These are phyloP conservation scores for Aphanocladium album DNA, from an alignment of 2,329 filamentous ascomycete genomes.

Conservation along the genomic window DNA sequence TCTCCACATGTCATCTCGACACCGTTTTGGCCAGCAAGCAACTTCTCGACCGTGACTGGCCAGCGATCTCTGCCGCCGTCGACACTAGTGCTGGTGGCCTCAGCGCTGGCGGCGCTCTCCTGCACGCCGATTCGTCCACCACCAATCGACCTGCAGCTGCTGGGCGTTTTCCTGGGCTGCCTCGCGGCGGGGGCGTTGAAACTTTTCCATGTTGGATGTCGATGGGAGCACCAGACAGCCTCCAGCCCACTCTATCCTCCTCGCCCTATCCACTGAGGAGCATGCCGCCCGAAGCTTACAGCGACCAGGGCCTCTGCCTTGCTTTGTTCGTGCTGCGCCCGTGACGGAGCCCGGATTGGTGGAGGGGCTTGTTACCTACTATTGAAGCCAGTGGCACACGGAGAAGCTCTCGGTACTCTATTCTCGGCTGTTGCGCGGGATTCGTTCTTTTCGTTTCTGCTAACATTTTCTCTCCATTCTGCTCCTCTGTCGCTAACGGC, in stretches of 20 bases:
- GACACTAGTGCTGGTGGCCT: slow-evolving; percentile 1
- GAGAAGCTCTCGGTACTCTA: background rate
- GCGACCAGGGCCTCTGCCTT: slow-evolving; percentile 7
- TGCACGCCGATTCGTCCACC: slow-evolving; percentile 8
- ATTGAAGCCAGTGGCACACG: background rate
- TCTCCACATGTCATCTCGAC: background rate
- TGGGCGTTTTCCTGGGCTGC: slow-evolving; percentile 10
- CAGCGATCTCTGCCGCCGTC: background rate
- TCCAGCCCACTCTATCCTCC: background rate
- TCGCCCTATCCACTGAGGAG: slow-evolving; percentile 1
- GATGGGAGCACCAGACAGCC: background rate
- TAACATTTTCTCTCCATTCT: background rate
- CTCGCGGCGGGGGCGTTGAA: slow-evolving; percentile 6
- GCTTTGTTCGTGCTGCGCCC: background rate
- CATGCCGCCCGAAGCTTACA: background rate
- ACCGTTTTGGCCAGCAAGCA: background rate
- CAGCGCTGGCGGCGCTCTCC: background rate
- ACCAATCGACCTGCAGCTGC: slow-evolving; percentile 10
- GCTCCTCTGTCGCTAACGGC: background rate
- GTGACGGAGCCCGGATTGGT: background rate
- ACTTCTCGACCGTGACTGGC: slow-evolving; percentile 6
- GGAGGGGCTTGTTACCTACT: background rate
- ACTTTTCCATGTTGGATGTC: background rate
- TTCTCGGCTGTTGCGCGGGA: background rate
- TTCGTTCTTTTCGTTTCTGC: background rate